Percentiles rank a stretch among this genome's conserved stretches.
These are phyloP conservation scores for Arachnopeziza araneosa DNA, from an alignment of 2,329 filamentous ascomycete genomes.

Conservation along the genomic window DNA sequence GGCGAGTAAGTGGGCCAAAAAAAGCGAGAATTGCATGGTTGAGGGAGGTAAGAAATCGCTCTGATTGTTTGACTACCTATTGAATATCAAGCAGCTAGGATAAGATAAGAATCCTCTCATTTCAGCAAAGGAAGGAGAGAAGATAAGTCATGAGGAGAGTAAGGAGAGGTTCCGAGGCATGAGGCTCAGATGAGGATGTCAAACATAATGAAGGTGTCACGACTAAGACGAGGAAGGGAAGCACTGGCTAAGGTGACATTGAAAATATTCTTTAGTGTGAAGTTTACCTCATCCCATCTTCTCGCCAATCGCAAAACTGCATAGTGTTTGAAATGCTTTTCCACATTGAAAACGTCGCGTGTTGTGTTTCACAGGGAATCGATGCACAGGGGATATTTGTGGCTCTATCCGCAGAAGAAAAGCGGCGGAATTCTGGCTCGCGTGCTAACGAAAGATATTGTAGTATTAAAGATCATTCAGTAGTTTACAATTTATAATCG, in stretches of 20 bases:
- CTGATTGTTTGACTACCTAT: background rate
- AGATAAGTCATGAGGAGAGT: background rate
- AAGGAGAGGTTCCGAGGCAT: background rate
- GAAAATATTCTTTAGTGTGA: background rate
- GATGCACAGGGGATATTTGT: too few species aligned
- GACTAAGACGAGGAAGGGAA: background rate
- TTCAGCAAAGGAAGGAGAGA: background rate
- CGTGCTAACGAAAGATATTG: too few species aligned
- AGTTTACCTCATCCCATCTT: conserved; percentile 2
- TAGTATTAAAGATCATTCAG: too few species aligned
- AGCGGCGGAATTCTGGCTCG: too few species aligned
- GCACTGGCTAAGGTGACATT: conserved; percentile 1
- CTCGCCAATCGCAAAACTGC: conserved; percentile 1
- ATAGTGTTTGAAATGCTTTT: background rate
- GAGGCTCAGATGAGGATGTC: background rate
- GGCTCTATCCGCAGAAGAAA: too few species aligned
- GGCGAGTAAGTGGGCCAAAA: background rate
- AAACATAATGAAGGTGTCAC: background rate
- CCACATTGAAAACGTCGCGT: background rate
- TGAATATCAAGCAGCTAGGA: background rate
- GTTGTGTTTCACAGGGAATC: background rate
- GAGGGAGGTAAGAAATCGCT: background rate
- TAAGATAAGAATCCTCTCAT: background rate
- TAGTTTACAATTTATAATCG: too few species aligned
- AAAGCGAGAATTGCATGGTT: background rate